Base-by-base conservation (phyloP, 2,329 filamentous ascomycete genomes). In the Akanthomyces dipterigenus region DNA sequence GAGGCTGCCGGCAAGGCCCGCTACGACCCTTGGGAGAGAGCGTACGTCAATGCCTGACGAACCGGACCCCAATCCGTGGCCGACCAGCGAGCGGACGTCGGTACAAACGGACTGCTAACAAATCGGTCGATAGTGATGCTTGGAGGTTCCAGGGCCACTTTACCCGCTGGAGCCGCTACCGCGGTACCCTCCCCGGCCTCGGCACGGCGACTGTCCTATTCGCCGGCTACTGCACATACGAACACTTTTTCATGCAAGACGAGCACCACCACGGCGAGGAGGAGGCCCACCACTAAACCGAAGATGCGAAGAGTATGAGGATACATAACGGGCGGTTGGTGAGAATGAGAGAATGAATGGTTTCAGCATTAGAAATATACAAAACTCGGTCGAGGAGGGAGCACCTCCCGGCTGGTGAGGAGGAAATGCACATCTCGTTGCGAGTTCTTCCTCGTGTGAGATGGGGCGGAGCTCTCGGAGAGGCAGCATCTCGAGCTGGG, bases 71-170 rank as follows among this genome's bases (percentile, higher is more conserved):
- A n/a, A n/a, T n/a, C n/a, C n/a, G n/a, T 48, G 22, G 6, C 51
- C 51, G 20, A 42, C n/a, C 24, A 45, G 28, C 28, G 9, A 45
- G n/a, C 11, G n/a, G 18, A 6, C 24, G 3, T 18, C 31, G n/a
- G 18, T 14, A 50, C 22, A 34, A 48, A 34, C 1, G 12, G 40
- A 36, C 22, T 43, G 45, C 61, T 61, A 38, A 64, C 45, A 54
- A 26, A 40, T 18, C 26, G 8, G 14, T 3, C 16, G 22, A 66
- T 74, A 99, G 95, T 72, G 95, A 99, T 81, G 84, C 90, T 72
- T 99, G 95, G 95, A 85, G 95, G 77, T 97, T 96, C 81, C 87
- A 84, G 40, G 95, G 93, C 65, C 88, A 85, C 60, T 98, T 97
- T 81, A 88, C 88, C 67, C 86, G 93, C 69, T 89, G 82, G 79